These are phyloP conservation scores for Linderniella brevidens DNA, from an alignment of 257 asterid species.

Conservation along the genomic window DNA sequence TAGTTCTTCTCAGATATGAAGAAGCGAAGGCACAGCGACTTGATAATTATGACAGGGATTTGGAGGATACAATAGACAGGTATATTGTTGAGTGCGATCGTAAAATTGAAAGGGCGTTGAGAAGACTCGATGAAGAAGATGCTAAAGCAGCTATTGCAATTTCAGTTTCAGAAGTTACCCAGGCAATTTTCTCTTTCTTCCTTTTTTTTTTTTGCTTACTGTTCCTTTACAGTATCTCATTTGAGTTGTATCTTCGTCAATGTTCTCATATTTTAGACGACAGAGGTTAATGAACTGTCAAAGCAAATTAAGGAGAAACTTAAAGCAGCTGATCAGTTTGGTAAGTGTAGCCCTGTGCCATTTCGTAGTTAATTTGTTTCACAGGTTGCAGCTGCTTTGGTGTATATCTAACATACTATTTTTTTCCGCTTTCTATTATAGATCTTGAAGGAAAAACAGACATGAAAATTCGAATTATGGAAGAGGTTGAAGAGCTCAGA, in stretches of 20 bases:
- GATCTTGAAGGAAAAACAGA: conserved; percentile 96
- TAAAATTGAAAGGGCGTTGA: conserved; percentile 78
- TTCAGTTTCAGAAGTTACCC: conserved; percentile 73
- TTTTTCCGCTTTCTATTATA: conserved; percentile 12
- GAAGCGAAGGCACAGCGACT: conserved; percentile 65
- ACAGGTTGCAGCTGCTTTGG: no score
- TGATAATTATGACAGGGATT: conserved; percentile 83
- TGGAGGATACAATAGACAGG: conserved; percentile 90
- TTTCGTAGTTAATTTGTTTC: no score
- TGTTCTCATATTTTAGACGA: no score
- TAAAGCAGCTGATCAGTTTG: conserved; percentile 65
- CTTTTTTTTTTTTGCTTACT: conserved; percentile 4
- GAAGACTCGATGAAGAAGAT: conserved; percentile 89
- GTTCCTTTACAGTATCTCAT: neutral
- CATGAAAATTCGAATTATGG: conserved; percentile 74
- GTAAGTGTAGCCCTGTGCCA: conserved; percentile 16
- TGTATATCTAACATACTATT: no score
- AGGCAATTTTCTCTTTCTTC: conserved; percentile 22
- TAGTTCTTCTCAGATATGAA: conserved; percentile 34
- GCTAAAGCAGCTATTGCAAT: conserved; percentile 50
- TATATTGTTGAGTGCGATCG: conserved; percentile 91
- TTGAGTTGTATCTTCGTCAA: neutral
- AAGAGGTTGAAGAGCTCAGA: conserved; percentile 82
- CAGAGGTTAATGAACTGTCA: conserved; percentile 44
- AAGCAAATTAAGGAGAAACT: conserved; percentile 73